Percentiles rank a stretch among this genome's conserved stretches.
phyloP scores from a whole-genome alignment of 73 alveolate genomes.

The Tetrahymena elliotti region DNA sequence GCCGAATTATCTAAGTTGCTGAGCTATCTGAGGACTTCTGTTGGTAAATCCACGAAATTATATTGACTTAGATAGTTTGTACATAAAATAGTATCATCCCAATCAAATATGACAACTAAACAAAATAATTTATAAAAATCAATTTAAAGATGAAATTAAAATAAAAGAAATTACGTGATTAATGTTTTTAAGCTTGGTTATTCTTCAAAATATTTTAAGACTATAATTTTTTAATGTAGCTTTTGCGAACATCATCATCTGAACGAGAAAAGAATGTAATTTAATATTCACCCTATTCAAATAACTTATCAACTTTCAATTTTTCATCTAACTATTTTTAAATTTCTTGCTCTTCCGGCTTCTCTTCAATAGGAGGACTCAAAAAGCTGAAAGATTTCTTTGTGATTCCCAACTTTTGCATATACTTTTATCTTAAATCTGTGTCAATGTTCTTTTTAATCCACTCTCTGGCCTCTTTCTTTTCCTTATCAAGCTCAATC shows the following conservation, averaged over 20 bases:
- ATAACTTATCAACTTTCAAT: neutral
- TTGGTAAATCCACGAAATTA: conserved; percentile 32
- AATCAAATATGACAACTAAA: conserved; percentile 88
- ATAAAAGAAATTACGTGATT: neutral
- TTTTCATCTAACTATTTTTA: neutral
- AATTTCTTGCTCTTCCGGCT: neutral
- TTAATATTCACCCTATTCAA: neutral
- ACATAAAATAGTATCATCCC: conserved; percentile 99
- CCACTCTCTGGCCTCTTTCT: neutral
- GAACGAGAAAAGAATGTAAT: neutral
- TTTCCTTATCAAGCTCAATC: neutral
- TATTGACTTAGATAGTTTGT: conserved; percentile 72
- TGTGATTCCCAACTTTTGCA: neutral
- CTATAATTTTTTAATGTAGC: neutral
- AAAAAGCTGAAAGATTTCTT: neutral
- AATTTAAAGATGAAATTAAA: neutral
- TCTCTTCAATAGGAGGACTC: neutral
- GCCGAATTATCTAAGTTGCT: conserved; percentile 33
- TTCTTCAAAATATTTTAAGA: conserved; percentile 8
- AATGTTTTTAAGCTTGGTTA: conserved; percentile 1
- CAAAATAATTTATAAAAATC: neutral
- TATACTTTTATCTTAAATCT: neutral
- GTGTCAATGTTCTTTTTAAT: neutral
- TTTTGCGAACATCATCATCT: neutral
- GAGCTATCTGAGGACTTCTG: conserved; percentile 19